Conservation (phyloP, 2,329 filamentous ascomycete genomes). For the Penicillium fuscoglaucum region DNA sequence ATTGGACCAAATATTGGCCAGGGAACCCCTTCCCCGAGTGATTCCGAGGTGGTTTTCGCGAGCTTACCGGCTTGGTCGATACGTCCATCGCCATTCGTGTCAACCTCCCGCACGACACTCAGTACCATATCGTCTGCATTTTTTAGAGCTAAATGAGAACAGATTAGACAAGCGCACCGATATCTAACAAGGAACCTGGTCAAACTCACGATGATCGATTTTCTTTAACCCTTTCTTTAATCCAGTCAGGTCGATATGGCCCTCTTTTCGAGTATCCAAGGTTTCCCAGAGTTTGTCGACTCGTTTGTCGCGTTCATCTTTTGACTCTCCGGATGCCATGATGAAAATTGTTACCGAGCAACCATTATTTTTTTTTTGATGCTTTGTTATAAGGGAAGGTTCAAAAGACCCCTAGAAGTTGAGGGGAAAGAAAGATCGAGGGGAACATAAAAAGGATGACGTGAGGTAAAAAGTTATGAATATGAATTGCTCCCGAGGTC, state of each 20-base stretch:
- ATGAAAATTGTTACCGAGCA: slow-evolving; percentile 52
- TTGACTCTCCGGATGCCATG: slow-evolving; percentile 70
- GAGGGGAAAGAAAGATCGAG: slow-evolving; percentile 12
- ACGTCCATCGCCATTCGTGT: slow-evolving; percentile 81
- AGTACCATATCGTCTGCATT: slow-evolving; percentile 85
- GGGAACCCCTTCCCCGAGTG: slow-evolving; percentile 12
- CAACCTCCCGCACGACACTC: slow-evolving; percentile 77
- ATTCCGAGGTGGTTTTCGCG: slow-evolving; percentile 17
- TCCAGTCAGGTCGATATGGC: slow-evolving; percentile 79
- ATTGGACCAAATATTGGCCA: slow-evolving; percentile 21
- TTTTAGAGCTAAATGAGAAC: slow-evolving; percentile 62
- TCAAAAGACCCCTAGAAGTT: slow-evolving; percentile 4
- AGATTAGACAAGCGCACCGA: slow-evolving; percentile 24
- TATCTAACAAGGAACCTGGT: slow-evolving; percentile 23
- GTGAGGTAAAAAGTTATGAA: slow-evolving; percentile 6
- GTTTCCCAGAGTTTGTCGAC: slow-evolving; percentile 81
- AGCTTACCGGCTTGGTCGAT: slow-evolving; percentile 84
- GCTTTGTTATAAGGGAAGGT: background rate
- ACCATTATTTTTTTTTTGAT: slow-evolving; percentile 42
- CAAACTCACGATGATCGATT: slow-evolving; percentile 82
- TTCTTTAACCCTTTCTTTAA: slow-evolving; percentile 80
- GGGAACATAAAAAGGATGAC: slow-evolving; percentile 30
- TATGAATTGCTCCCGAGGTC: background rate
- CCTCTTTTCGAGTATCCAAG: slow-evolving; percentile 73
- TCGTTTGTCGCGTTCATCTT: slow-evolving; percentile 75